phyloP scores from a whole-genome alignment of 202 grass and related monocot genomes.

The Zizania palustris region DNA sequence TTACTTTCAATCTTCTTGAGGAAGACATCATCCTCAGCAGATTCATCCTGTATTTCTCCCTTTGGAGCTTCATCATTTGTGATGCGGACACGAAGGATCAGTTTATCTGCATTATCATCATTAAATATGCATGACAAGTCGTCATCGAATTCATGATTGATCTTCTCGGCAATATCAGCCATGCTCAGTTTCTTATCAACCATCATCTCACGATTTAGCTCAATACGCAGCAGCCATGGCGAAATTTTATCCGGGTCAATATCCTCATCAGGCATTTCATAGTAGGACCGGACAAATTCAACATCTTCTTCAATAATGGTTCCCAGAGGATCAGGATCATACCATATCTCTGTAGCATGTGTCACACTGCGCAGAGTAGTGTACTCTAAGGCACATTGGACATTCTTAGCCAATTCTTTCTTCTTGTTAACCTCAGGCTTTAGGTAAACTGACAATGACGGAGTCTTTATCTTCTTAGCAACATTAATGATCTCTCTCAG shows the following conservation, averaged over 20 bases:
- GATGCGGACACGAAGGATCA: constrained; percentile 91
- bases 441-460: constrained; percentile 86
- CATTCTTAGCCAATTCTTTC: constrained; percentile 93
- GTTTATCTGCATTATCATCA: constrained; percentile 98
- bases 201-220: constrained; percentile 98
- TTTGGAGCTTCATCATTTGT: constrained; percentile 94
- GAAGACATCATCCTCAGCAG: constrained; percentile 92
- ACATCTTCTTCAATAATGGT: constrained; percentile 93
- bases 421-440: constrained; percentile 80
- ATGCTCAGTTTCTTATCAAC: constrained; percentile 99
- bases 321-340: constrained; percentile 88
- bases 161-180: constrained; percentile 96
- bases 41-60: constrained; percentile 91
- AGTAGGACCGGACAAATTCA: constrained; percentile 90
- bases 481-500: constrained; percentile 99
- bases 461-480: constrained; percentile 98
- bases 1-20: constrained; percentile 91
- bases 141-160: constrained; percentile 92
- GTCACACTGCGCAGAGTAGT: constrained; percentile 93
- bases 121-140: constrained; percentile 97
- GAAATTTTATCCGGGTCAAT: constrained; percentile 91
- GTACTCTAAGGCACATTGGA: constrained; percentile 97
- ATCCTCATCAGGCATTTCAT: constrained; percentile 98
- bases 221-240: constrained; percentile 91
- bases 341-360: constrained; percentile 95